These are phyloP conservation scores for Colletotrichum sidae DNA, from an alignment of 2,329 filamentous ascomycete species.

Conservation along the genomic window DNA sequence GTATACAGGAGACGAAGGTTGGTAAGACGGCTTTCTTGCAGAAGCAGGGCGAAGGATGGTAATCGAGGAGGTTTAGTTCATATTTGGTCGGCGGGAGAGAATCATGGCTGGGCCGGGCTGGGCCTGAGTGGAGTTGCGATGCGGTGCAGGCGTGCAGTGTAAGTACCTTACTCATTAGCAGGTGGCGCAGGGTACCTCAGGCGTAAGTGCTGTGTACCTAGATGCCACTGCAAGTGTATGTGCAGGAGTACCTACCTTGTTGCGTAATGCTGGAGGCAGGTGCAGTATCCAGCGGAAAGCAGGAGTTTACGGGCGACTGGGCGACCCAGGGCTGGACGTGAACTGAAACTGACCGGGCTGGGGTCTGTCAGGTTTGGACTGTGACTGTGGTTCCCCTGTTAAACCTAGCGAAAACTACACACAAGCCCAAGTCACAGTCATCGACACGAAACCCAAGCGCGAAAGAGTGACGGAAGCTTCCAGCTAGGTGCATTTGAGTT, in stretches of 20 bases:
- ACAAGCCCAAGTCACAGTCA: background rate
- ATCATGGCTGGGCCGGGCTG: slow-evolving; percentile 12
- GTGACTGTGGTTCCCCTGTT: background rate
- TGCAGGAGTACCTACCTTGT: slow-evolving; percentile 16
- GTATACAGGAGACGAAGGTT: slow-evolving; percentile 25
- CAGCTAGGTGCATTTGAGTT: slow-evolving; percentile 32
- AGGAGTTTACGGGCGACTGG: background rate
- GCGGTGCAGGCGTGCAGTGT: background rate
- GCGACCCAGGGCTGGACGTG: slow-evolving; percentile 7
- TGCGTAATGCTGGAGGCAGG: slow-evolving; percentile 8
- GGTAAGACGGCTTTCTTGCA: slow-evolving; percentile 21
- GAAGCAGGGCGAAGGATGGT: slow-evolving; percentile 8
- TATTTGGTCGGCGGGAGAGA: background rate
- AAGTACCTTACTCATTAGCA: background rate
- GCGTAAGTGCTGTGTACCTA: background rate
- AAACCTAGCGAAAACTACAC: background rate
- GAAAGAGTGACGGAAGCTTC: slow-evolving; percentile 35
- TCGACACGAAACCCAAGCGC: background rate
- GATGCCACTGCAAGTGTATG: slow-evolving; percentile 15
- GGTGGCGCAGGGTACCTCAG: background rate
- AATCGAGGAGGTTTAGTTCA: slow-evolving; percentile 15
- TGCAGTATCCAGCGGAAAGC: slow-evolving; percentile 6
- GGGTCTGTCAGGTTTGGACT: background rate
- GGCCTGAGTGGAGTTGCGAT: background rate
- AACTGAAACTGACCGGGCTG: background rate